Conservation (phyloP, 1,284 basidiomycete species). For the Fomitopsis palustris region DNA sequence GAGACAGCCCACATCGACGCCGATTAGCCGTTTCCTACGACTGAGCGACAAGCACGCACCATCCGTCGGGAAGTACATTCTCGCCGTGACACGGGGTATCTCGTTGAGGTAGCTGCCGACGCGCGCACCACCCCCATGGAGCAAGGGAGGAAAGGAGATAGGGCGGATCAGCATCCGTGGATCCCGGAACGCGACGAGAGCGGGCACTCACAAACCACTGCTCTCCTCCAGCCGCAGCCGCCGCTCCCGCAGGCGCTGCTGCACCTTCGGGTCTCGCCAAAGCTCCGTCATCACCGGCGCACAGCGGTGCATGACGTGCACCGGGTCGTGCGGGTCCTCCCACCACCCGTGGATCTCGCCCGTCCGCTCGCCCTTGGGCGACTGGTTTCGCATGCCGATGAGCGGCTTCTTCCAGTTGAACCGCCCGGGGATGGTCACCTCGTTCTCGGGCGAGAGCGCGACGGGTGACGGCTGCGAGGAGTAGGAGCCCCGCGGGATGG, state of each 20-base stretch:
- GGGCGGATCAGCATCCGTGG: neutral
- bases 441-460: constrained; percentile 15
- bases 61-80: constrained; percentile 76
- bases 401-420: constrained; percentile 74
- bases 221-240: constrained; percentile 71
- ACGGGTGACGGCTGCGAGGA: constrained; percentile 25
- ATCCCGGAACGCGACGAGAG: neutral
- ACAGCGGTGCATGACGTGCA: constrained; percentile 62
- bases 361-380: constrained; percentile 60
- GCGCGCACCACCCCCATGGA: neutral
- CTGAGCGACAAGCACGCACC: constrained; percentile 38
- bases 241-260: constrained; percentile 56
- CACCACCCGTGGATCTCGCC: constrained; percentile 77
- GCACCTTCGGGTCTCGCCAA: constrained; percentile 67
- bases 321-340: constrained; percentile 79
- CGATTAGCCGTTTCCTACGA: neutral
- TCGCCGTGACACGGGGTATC: constrained; percentile 72
- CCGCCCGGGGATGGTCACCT: constrained; percentile 60
- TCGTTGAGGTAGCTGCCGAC: constrained; percentile 68
- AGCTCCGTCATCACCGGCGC: constrained; percentile 62
- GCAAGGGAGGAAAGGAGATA: neutral
- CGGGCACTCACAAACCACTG: constrained; percentile 70
- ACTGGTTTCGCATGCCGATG: constrained; percentile 49
- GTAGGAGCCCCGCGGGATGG: constrained; percentile 12
- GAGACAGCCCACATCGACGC: constrained; percentile 3